Conservation (phyloP, 2,329 filamentous ascomycete species). For the Colletotrichum ledebouriae region DNA sequence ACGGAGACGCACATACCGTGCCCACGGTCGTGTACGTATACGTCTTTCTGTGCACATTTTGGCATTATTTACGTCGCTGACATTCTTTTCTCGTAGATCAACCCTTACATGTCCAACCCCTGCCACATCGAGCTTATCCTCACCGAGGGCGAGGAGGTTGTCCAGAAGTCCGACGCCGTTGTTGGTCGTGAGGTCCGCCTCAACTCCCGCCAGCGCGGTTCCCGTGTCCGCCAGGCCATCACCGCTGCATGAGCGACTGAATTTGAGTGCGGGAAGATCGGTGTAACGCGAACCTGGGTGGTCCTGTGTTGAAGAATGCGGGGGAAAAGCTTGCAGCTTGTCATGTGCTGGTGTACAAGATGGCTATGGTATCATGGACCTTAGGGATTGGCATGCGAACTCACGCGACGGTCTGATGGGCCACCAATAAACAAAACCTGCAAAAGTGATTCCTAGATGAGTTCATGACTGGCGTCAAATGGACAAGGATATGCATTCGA, state of each 20-base stretch:
- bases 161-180: conserved; percentile 86
- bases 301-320: conserved; percentile 42
- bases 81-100: conserved; percentile 75
- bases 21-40: conserved; percentile 95
- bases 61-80: conserved; percentile 45
- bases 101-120: conserved; percentile 99
- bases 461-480: conserved; percentile 37
- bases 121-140: conserved; percentile 99
- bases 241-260: conserved; percentile 68
- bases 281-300: conserved; percentile 43
- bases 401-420: conserved; percentile 40
- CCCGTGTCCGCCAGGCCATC: conserved; percentile 73
- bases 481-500: conserved; percentile 52
- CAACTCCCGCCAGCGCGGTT: conserved; percentile 92
- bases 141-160: conserved; percentile 95
- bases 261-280: conserved; percentile 32
- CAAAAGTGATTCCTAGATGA: conserved; percentile 37
- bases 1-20: conserved; percentile 99
- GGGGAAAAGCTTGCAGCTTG: conserved; percentile 45
- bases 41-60: neutral
- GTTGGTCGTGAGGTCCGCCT: conserved; percentile 78
- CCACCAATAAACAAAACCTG: conserved; percentile 43
- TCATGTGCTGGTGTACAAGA: conserved; percentile 50
- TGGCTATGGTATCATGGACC: conserved; percentile 52
- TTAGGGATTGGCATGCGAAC: conserved; percentile 53